Evolutionary conservation across 2,329 filamentous ascomycete species (phyloP), one percentile per base, ranked within the genome.

Genomic region (Fusarium sulawesiense): DNA sequence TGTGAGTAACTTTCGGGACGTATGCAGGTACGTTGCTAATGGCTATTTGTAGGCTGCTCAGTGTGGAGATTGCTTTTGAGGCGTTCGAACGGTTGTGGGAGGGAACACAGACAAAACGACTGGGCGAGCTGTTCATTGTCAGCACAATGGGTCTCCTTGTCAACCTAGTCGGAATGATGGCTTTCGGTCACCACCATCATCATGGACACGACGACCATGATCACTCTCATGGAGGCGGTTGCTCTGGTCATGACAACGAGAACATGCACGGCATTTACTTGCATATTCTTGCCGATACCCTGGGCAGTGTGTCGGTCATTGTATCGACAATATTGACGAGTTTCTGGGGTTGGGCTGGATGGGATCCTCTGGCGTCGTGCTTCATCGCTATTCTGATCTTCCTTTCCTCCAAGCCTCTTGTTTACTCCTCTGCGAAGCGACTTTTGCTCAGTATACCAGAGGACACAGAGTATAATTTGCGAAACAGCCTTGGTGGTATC

Each of bases 191-290:
- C 68, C 88, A 93, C 70, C 88, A 89, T 41, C 87, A 88, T 21
- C 82, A 85, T 59, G 79, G 77, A 5, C 80, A 84, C 55, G 73
- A 76, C 29, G 78, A 83, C 51, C 83, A 86, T 62, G 32, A 32
- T 11, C 58, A 61, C 37, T 75, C 77, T 12, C 80, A 83, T 67
- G 76, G 75, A 29, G 77, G 83, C 54, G 79, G 83, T 61, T 78
- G 72, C 66, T 82, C 77, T 61, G 71, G 76, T n/a, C 92, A 94
- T 75, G 92, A 93, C 66, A 97, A 97, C 78, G 96, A 99, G 75
- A 99, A 99, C 77, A 98, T 99, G 94, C 83, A 96, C 74, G 96
- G 96, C 14, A 98, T 99, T 71, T 99, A 97, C 80, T 84, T 99
- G 21, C 96, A 99, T 76, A 93, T 99, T 53, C 86, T 98, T 29